Evolutionary conservation across 257 asterid genomes (phyloP).

Genomic region (Nicotiana tomentosiformis): DNA sequence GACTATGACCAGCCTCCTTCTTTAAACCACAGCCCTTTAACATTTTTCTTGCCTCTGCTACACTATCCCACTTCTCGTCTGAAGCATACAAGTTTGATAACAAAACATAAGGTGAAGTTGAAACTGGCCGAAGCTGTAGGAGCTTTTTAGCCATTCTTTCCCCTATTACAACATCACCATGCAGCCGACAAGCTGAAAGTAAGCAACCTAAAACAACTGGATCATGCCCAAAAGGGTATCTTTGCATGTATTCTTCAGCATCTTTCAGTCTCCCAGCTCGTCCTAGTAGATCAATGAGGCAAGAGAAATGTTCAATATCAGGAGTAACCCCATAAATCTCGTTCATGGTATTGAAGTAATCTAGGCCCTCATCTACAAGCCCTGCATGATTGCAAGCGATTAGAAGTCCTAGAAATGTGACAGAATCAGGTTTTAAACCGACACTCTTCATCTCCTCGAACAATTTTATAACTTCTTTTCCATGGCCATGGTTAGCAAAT

Average conservation of each 20-base stretch:
- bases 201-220: conserved; percentile 59
- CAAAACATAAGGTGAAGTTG: conserved; percentile 57
- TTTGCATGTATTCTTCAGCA: conserved; percentile 49
- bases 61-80: conserved; percentile 58
- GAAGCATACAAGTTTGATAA: conserved; percentile 60
- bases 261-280: conserved; percentile 53
- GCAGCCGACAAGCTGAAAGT: conserved; percentile 66
- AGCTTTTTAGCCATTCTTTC: conserved; percentile 47
- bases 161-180: conserved; percentile 42
- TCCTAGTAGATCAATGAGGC: conserved; percentile 66
- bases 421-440: conserved; percentile 52
- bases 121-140: conserved; percentile 36
- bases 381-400: conserved; percentile 75
- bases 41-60: conserved; percentile 48
- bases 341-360: conserved; percentile 39
- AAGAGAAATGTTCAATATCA: conserved; percentile 48
- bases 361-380: conserved; percentile 47
- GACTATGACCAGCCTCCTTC: conserved; percentile 56
- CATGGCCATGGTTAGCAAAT: conserved; percentile 62
- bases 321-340: conserved; percentile 34
- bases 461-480: conserved; percentile 30
- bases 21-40: conserved; percentile 47
- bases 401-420: conserved; percentile 57
- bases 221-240: conserved; percentile 35
- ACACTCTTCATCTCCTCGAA: conserved; percentile 41